Evolutionary conservation across 2,329 filamentous ascomycete genomes (phyloP).

Genomic region (Cladophialophora chaetospira): DNA sequence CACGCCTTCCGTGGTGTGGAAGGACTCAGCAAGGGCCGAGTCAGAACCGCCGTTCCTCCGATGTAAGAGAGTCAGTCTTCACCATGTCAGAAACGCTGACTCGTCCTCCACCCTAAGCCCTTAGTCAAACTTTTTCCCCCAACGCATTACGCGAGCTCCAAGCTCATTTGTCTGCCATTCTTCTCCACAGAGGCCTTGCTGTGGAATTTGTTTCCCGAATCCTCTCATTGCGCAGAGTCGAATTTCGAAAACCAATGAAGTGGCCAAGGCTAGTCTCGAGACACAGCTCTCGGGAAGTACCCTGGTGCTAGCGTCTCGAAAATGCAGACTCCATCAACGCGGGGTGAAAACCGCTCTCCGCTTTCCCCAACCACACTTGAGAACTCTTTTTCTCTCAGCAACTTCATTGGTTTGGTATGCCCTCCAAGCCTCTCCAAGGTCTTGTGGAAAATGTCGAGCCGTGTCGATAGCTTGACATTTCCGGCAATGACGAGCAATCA

Average conservation of each 20-base stretch:
- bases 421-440: neutral
- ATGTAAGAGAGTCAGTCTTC: too few species aligned
- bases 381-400: neutral
- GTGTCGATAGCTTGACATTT: neutral
- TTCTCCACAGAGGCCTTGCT: too few species aligned
- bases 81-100: too few species aligned
- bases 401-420: neutral
- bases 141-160: too few species aligned
- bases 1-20: too few species aligned
- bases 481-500: neutral
- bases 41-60: too few species aligned
- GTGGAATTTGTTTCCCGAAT: constrained; percentile 11
- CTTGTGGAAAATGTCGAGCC: neutral
- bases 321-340: neutral
- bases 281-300: constrained; percentile 10
- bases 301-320: constrained; percentile 14
- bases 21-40: too few species aligned
- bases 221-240: neutral
- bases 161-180: too few species aligned
- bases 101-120: too few species aligned
- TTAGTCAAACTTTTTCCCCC: too few species aligned
- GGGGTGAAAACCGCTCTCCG: neutral
- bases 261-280: constrained; percentile 5
- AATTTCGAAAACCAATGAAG: neutral
- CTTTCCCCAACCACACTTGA: neutral